Evolutionary conservation across 441 rosid species (phyloP), one percentile per base, ranked within the genome.

Genomic region (Theobroma grandiflorum): DNA sequence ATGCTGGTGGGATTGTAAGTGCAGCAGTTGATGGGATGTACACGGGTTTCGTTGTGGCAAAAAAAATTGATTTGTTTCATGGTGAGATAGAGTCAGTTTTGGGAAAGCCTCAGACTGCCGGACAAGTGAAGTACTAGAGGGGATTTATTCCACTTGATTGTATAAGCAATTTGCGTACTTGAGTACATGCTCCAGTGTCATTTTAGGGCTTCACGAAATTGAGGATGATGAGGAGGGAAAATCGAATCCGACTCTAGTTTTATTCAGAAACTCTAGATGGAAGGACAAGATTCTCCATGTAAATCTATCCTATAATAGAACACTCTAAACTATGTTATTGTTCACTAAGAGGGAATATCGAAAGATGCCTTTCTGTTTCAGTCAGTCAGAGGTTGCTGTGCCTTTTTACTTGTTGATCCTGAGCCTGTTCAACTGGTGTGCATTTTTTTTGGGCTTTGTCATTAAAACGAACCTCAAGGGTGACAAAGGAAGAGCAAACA

Each of bases 21-120:
- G 98, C 99, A 26, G 99, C 98, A 73, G 98, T 91, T 47, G 99
- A 96, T 79, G 98, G 99, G 80, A 90, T 94, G 96, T 89, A 89
- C 59, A 89, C 92, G 0, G 98, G 97, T 81, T 89, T 96, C 72
- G 92, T 93, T 0, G 95, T 90, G 77, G 99, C 99, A 6, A 93
- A 94, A 82, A 78, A 83, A 53, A 87, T 92, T 49, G 87, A 79
- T 82, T 84, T 96, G 72, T 87, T 90, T 75, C 82, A 78, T 8
- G 88, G 87, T 45, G 91, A 85, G 80, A 72, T 92, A 40, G 97
- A 93, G 69, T 86, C 90, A 6, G 75, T 90, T 83, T 81, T 91
- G 70, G 96, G 98, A 72, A 94, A 90, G 87, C 83, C 92, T 72
- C 93, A 89, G 77, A 83, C 86, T 84, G 79, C 86, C 74, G 95